Conservation (phyloP, 768 basidiomycete genomes). For the Rhizopogon vinicolor region DNA sequence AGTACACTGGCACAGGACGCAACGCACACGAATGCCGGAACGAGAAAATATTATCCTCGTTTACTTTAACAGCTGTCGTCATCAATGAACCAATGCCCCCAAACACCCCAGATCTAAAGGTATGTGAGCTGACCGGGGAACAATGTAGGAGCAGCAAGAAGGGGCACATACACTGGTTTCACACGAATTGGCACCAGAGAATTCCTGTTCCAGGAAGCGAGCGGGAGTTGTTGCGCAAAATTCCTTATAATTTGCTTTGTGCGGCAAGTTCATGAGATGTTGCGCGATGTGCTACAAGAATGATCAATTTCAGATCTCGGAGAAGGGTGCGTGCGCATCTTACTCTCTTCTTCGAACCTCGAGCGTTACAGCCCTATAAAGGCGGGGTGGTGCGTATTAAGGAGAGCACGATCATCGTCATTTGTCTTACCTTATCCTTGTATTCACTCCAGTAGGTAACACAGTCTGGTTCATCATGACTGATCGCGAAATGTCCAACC, state of each 20-base stretch:
- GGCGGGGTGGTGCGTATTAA: neutral
- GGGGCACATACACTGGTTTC: neutral
- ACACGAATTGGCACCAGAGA: slow-evolving; percentile 11
- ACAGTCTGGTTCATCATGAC: slow-evolving; percentile 23
- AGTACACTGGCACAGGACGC: too few species aligned
- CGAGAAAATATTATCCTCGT: neutral
- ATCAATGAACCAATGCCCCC: slow-evolving; percentile 10
- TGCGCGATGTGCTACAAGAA: slow-evolving; percentile 20
- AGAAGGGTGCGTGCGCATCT: neutral
- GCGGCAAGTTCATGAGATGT: slow-evolving; percentile 20
- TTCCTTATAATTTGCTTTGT: slow-evolving; percentile 21
- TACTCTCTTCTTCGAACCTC: slow-evolving; percentile 18
- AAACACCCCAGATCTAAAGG: slow-evolving; percentile 1
- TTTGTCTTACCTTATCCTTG: slow-evolving; percentile 18
- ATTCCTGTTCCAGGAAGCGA: slow-evolving; percentile 16
- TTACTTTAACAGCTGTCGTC: neutral
- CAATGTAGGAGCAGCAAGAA: neutral
- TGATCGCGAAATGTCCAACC: slow-evolving; percentile 22
- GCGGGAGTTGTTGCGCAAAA: slow-evolving; percentile 31
- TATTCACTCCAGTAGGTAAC: slow-evolving; percentile 18
- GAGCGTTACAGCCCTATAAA: slow-evolving; percentile 18
- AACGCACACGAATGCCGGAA: neutral
- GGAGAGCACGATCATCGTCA: neutral
- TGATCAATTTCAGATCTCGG: neutral
- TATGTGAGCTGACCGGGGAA: neutral